Percentiles rank a stretch among this genome's conserved stretches.
Evolutionary conservation across 805 yeast species (phyloP).

Genomic region (Candida rishiriensis): DNA sequence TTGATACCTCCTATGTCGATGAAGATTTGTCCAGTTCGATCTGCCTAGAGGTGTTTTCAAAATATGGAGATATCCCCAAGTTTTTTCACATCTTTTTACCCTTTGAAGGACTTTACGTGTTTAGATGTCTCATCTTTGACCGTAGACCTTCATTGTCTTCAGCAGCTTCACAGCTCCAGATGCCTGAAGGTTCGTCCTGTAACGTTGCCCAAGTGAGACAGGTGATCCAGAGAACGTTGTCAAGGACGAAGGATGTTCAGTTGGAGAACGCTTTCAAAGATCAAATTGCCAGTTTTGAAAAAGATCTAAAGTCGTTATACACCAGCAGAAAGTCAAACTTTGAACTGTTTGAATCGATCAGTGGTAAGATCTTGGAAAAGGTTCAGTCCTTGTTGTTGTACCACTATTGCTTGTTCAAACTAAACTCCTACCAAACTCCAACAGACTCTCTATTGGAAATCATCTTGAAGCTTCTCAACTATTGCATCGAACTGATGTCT

Average conservation of each 20-base stretch:
- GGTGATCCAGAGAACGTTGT: no score
- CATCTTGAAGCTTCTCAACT: constrained; percentile 9
- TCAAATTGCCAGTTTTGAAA: constrained; percentile 7
- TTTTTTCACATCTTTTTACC: constrained; percentile 2
- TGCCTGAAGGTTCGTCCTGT: no score
- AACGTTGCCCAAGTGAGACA: no score
- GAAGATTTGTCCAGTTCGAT: constrained; percentile 3
- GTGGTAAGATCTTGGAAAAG: constrained; percentile 5
- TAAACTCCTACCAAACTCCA: constrained; percentile 7
- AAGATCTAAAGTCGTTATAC: constrained; percentile 7
- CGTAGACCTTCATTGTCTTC: constrained; percentile 1
- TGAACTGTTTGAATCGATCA: constrained; percentile 7
- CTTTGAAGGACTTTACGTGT: constrained; percentile 8
- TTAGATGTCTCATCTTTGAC: constrained; percentile 13
- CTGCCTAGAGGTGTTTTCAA: constrained; percentile 9
- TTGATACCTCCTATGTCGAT: constrained; percentile 8
- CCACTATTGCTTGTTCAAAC: constrained; percentile 11
- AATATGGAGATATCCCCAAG: constrained; percentile 3
- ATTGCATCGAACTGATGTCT: constrained; percentile 6
- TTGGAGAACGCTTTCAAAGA: constrained; percentile 6
- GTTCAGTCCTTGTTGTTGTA: constrained; percentile 8
- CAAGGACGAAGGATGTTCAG: neutral
- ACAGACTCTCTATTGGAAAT: constrained; percentile 7
- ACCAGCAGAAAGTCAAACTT: constrained; percentile 4
- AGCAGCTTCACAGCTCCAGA: neutral